Evolutionary conservation across 441 rosid genomes (phyloP).

Genomic region (Mallotus repandus): DNA sequence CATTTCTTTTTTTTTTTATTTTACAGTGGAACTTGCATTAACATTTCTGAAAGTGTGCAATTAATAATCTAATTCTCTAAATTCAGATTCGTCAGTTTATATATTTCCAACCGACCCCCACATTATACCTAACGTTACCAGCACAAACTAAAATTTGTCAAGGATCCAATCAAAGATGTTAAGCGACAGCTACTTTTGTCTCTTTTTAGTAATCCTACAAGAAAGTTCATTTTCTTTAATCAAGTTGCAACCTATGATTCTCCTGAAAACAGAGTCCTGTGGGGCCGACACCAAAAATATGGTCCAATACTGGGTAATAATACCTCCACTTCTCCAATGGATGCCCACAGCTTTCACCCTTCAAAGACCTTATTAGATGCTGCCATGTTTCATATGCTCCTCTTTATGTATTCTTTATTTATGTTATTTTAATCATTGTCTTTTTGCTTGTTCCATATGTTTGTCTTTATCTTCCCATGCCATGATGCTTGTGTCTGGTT

Average conservation of each 20-base stretch:
- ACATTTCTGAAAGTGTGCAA: not conserved
- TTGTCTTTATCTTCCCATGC: not conserved
- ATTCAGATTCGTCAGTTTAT: not conserved
- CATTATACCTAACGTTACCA: not conserved
- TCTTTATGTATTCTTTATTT: not conserved
- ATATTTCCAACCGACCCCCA: not conserved
- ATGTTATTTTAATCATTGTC: not conserved
- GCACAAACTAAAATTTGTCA: not conserved
- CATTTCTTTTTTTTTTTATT: not conserved
- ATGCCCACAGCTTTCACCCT: not conserved
- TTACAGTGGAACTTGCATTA: not conserved
- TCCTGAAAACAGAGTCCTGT: too few relatives aligned
- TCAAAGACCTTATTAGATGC: not conserved
- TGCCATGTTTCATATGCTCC: not conserved
- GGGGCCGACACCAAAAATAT: not conserved
- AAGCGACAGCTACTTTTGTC: not conserved
- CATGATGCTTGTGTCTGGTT: not conserved
- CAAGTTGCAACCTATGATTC: not conserved
- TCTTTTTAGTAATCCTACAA: not conserved
- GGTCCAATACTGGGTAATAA: not conserved
- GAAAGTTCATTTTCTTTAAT: not conserved
- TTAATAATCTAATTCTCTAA: not conserved
- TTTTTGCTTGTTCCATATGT: not conserved
- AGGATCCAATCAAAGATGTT: not conserved
- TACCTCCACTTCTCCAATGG: not conserved